A percentile compares a stretch with the other conserved stretches of the same genome.
Conservation (phyloP, 2,329 filamentous ascomycete genomes). For the Fusarium xyrophilum region DNA sequence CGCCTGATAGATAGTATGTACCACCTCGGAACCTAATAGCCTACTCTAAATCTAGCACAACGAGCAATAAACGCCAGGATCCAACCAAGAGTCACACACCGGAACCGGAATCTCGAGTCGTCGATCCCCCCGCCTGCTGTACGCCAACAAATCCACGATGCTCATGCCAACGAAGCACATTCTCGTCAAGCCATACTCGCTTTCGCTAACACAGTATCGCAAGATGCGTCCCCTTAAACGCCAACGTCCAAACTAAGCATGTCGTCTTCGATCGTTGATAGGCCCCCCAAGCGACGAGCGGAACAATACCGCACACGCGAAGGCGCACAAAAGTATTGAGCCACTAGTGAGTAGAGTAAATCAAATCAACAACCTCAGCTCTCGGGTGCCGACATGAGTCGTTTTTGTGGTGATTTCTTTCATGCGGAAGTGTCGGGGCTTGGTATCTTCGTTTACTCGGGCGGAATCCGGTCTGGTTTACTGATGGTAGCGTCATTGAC, state of each 20-base stretch:
- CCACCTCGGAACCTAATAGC: background rate
- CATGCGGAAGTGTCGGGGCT: conserved; percentile 8
- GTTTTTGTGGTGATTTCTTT: background rate
- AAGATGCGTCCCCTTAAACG: background rate
- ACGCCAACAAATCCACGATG: background rate
- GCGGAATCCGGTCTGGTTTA: conserved; percentile 10
- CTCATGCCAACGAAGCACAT: background rate
- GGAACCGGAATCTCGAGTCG: conserved; percentile 7
- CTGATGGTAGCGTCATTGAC: conserved; percentile 26
- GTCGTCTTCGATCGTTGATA: conserved; percentile 13
- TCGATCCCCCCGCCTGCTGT: background rate
- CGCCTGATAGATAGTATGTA: background rate
- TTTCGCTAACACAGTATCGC: conserved; percentile 1
- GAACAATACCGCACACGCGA: conserved; percentile 27
- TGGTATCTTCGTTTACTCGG: conserved; percentile 9
- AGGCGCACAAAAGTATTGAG: conserved; percentile 16
- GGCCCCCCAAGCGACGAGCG: conserved; percentile 25
- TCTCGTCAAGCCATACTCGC: background rate
- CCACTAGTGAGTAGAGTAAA: background rate
- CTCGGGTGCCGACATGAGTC: conserved; percentile 13
- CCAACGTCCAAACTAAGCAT: background rate
- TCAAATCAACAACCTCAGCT: background rate
- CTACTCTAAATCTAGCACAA: background rate
- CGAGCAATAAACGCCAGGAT: conserved; percentile 1
- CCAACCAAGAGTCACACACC: background rate